phyloP scores from a whole-genome alignment of 164 flowering plant genomes.

The Magnolia sinica region DNA sequence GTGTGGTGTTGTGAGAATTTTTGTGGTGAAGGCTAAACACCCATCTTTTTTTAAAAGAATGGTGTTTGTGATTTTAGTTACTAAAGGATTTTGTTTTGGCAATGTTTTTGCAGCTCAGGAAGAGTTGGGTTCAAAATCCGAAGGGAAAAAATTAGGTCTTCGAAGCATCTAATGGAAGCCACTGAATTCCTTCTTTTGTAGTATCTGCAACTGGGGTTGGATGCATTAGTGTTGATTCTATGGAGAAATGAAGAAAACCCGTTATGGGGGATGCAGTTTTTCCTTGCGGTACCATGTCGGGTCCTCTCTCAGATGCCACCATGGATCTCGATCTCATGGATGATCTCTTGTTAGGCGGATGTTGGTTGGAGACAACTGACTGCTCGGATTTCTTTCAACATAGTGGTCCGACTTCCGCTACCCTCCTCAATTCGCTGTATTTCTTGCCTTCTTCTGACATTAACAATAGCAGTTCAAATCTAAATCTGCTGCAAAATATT shows the following conservation, averaged over 20 bases:
- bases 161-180: background rate
- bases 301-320: conserved; percentile 27
- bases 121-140: background rate
- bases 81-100: too few species aligned
- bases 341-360: conserved; percentile 63
- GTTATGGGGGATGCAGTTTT: conserved; percentile 52
- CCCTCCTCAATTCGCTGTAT: conserved; percentile 36
- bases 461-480: conserved; percentile 16
- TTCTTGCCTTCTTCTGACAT: conserved; percentile 35
- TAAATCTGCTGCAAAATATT: conserved; percentile 18
- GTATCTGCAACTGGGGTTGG: background rate
- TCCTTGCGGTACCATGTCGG: conserved; percentile 32
- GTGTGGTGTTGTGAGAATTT: background rate
- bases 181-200: background rate
- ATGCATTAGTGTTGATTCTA: background rate
- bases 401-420: conserved; percentile 30
- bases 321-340: conserved; percentile 67
- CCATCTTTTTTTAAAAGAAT: background rate
- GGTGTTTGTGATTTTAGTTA: too few species aligned
- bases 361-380: conserved; percentile 64
- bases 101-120: too few species aligned
- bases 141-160: background rate
- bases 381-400: conserved; percentile 51
- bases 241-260: conserved; percentile 18
- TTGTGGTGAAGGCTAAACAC: background rate